These are phyloP conservation scores for Bathelium albidoporum DNA, from an alignment of 495 filamentous ascomycete species.

Conservation along the genomic window DNA sequence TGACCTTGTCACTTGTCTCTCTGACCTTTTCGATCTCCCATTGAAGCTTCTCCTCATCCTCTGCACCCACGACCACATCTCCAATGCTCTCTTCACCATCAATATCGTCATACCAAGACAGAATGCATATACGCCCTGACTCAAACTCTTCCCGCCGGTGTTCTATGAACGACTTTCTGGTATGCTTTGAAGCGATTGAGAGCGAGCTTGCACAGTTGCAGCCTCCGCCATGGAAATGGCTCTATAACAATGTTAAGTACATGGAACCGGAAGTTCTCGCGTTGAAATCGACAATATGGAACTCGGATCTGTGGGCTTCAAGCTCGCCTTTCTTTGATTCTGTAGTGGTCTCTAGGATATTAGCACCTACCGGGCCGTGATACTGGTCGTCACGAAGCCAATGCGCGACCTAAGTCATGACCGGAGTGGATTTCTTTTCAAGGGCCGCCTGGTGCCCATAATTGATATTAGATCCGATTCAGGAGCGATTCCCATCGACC, in stretches of 20 bases:
- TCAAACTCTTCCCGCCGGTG: neutral
- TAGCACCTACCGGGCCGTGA: slow-evolving; percentile 27
- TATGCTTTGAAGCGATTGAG: neutral
- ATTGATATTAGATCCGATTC: slow-evolving; percentile 26
- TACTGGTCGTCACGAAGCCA: slow-evolving; percentile 25
- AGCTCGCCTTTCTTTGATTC: neutral
- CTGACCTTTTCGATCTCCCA: neutral
- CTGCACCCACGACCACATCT: neutral
- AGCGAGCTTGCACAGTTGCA: neutral
- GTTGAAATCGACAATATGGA: slow-evolving; percentile 30
- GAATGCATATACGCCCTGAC: neutral
- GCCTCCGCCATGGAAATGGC: neutral
- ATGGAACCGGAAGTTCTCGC: slow-evolving; percentile 27
- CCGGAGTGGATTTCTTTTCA: slow-evolving; percentile 13
- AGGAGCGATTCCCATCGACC: slow-evolving; percentile 19
- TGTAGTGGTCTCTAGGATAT: slow-evolving; percentile 22
- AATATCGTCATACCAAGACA: neutral
- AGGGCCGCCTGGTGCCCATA: slow-evolving; percentile 23
- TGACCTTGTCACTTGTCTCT: neutral
- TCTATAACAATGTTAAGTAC: neutral
- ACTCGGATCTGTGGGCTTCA: neutral
- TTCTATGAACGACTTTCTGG: neutral
- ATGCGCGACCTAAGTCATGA: slow-evolving; percentile 18
- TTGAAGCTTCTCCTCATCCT: neutral
- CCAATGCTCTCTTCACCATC: neutral